Evolutionary conservation across 805 yeast species (phyloP).

Genomic region (Jamesozyma jinghongensis): DNA sequence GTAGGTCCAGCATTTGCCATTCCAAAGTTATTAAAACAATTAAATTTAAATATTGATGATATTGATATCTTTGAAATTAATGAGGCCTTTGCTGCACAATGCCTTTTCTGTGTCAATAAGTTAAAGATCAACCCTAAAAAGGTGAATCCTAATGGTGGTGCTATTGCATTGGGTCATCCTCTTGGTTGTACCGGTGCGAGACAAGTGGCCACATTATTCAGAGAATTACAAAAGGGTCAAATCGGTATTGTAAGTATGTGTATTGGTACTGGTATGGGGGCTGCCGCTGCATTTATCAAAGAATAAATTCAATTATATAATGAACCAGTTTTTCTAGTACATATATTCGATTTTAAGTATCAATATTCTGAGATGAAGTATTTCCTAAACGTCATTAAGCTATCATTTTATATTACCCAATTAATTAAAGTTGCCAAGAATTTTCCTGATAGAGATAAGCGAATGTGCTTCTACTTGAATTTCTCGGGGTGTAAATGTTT

Average conservation of each 20-base stretch:
- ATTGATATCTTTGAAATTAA: slow-evolving; percentile 77
- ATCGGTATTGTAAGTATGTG: slow-evolving; percentile 94
- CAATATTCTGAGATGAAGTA: background rate
- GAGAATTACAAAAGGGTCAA: slow-evolving; percentile 71
- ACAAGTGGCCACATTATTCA: slow-evolving; percentile 79
- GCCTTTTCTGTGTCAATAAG: slow-evolving; percentile 60
- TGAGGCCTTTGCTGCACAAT: slow-evolving; percentile 97
- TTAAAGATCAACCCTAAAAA: slow-evolving; percentile 57
- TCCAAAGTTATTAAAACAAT: slow-evolving; percentile 64
- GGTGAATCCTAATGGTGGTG: slow-evolving; percentile 93
- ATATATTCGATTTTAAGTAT: background rate
- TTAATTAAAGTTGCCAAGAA: too few relatives aligned
- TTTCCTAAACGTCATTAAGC: background rate
- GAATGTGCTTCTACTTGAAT: too few relatives aligned
- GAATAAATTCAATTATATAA: slow-evolving; percentile 39
- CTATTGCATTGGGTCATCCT: slow-evolving; percentile 94
- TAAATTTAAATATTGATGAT: slow-evolving; percentile 53
- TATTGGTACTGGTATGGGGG: slow-evolving; percentile 98
- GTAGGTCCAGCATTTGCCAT: slow-evolving; percentile 96
- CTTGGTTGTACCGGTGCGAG: slow-evolving; percentile 87
- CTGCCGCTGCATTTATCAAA: slow-evolving; percentile 76
- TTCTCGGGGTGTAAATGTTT: too few relatives aligned
- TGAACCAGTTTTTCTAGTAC: background rate
- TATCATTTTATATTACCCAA: too few relatives aligned
- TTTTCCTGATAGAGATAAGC: too few relatives aligned